phyloP scores from a whole-genome alignment of 495 filamentous ascomycete species.

The Lindgomyces ingoldianus region DNA sequence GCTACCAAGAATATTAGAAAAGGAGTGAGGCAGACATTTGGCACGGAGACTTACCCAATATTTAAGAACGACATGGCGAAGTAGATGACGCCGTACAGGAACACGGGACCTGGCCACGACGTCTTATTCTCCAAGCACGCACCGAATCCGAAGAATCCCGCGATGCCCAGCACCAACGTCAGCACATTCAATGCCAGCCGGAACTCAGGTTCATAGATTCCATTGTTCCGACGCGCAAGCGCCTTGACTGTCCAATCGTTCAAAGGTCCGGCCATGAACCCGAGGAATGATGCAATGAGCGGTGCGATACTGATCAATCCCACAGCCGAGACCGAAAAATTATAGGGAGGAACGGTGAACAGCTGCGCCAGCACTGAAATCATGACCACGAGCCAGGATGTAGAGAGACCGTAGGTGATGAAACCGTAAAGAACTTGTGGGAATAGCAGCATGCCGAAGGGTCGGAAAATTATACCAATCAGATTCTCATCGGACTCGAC shows the following conservation, averaged over 20 bases:
- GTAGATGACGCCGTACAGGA: slow-evolving; percentile 51
- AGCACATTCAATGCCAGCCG: slow-evolving; percentile 49
- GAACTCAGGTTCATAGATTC: slow-evolving; percentile 51
- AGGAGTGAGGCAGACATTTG: background rate
- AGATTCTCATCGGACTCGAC: slow-evolving; percentile 30
- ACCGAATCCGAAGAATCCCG: slow-evolving; percentile 52
- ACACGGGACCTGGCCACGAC: slow-evolving; percentile 45
- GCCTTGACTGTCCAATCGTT: slow-evolving; percentile 48
- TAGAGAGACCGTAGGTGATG: slow-evolving; percentile 45
- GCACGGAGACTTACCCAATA: slow-evolving; percentile 20
- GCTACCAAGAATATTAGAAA: slow-evolving; percentile 3
- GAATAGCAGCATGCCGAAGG: slow-evolving; percentile 49
- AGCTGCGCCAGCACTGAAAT: slow-evolving; percentile 51
- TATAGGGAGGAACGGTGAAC: slow-evolving; percentile 52
- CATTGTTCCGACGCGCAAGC: slow-evolving; percentile 34
- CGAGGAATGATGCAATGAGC: slow-evolving; percentile 48
- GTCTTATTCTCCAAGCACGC: slow-evolving; percentile 39
- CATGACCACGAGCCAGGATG: slow-evolving; percentile 53
- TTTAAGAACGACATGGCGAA: slow-evolving; percentile 44
- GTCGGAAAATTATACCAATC: slow-evolving; percentile 44
- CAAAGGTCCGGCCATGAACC: slow-evolving; percentile 46
- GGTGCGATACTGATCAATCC: slow-evolving; percentile 50
- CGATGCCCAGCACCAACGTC: slow-evolving; percentile 47
- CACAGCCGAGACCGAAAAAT: slow-evolving; percentile 49
- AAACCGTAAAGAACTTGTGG: slow-evolving; percentile 51